phyloP scores from a whole-genome alignment of 2,329 filamentous ascomycete genomes.

The Pleurostoma richardsiae region DNA sequence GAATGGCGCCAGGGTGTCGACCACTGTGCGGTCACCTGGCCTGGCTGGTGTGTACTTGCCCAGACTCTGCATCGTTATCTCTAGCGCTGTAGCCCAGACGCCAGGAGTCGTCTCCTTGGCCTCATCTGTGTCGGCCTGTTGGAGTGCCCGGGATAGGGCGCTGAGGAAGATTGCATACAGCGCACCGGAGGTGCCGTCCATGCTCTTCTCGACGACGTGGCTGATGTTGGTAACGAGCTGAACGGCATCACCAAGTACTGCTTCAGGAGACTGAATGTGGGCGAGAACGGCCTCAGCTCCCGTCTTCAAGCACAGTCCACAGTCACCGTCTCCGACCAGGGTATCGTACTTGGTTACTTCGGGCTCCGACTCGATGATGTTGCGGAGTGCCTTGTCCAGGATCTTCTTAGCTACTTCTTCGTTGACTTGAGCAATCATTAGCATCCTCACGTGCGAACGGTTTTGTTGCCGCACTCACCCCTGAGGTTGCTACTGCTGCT shows the following conservation, averaged over 20 bases:
- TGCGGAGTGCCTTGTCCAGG: constrained; percentile 49
- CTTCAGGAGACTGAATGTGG: constrained; percentile 26
- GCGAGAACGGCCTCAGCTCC: constrained; percentile 56
- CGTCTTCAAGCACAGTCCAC: constrained; percentile 63
- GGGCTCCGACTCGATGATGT: constrained; percentile 58
- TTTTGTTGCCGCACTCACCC: too few species aligned
- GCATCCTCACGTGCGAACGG: too few species aligned
- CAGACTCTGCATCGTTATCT: constrained; percentile 64
- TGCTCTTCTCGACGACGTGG: constrained; percentile 59
- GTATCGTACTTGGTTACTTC: constrained; percentile 65
- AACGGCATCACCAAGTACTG: constrained; percentile 47
- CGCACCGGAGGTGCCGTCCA: constrained; percentile 74
- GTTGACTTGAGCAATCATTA: constrained; percentile 20
- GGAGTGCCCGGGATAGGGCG: constrained; percentile 47
- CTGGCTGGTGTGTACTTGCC: constrained; percentile 81
- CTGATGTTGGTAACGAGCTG: constrained; percentile 57
- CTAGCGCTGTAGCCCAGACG: constrained; percentile 59
- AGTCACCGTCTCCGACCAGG: constrained; percentile 68
- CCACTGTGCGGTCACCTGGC: constrained; percentile 80
- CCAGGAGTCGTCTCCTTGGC: constrained; percentile 19
- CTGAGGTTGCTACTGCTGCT: constrained; percentile 34
- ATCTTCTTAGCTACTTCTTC: constrained; percentile 26
- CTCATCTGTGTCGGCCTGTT: background rate
- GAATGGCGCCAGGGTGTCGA: constrained; percentile 87
- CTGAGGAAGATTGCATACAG: constrained; percentile 75